Evolutionary conservation across 2,329 filamentous ascomycete species (phyloP).

Genomic region (Orbilia blumenaviensis): DNA sequence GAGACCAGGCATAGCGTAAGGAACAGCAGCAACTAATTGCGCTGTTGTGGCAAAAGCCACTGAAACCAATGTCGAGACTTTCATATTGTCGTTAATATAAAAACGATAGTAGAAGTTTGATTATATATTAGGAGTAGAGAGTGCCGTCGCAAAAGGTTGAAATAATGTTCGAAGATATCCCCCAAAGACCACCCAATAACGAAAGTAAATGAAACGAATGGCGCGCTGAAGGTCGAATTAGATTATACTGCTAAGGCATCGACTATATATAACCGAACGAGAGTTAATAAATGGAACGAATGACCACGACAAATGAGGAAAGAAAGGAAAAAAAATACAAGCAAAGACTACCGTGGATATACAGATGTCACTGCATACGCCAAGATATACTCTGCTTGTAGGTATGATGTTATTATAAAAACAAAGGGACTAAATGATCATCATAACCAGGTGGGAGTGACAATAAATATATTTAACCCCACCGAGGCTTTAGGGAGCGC

Average conservation of each 20-base stretch:
- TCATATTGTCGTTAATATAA: constrained; percentile 22
- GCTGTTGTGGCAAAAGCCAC: constrained; percentile 18
- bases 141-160: not conserved
- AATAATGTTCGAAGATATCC: constrained; percentile 8
- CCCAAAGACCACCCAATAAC: constrained; percentile 9
- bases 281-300: constrained; percentile 33
- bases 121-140: constrained; percentile 35
- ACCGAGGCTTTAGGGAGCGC: not conserved
- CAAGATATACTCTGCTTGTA: constrained; percentile 23
- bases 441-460: not conserved
- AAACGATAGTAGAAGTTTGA: not conserved
- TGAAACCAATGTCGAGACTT: constrained; percentile 39
- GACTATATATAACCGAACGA: constrained; percentile 32
- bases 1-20: not conserved
- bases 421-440: not conserved
- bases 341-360: constrained; percentile 1
- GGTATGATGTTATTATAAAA: constrained; percentile 6
- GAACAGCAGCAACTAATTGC: constrained; percentile 13
- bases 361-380: constrained; percentile 32
- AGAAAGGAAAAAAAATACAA: not conserved
- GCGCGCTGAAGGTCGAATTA: constrained; percentile 10
- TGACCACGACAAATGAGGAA: not conserved
- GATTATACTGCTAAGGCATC: not conserved
- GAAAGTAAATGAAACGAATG: constrained; percentile 40
- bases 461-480: constrained; percentile 8